These are phyloP conservation scores for Chimonanthus praecox DNA, from an alignment of 164 flowering plant genomes.

Conservation along the genomic window DNA sequence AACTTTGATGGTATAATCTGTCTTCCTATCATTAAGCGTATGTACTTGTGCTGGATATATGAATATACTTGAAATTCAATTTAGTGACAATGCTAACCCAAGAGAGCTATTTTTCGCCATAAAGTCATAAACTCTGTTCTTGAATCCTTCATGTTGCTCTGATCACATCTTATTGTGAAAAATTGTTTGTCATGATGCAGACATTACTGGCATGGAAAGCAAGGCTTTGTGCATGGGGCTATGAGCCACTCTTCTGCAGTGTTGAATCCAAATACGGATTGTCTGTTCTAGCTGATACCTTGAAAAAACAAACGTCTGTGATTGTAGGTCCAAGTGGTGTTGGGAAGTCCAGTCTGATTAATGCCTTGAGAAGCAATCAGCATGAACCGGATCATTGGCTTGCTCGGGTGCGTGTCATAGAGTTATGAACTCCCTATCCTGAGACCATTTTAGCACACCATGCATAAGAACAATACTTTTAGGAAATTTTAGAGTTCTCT, in stretches of 20 bases:
- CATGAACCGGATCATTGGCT: slow-evolving; percentile 13
- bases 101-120: no score
- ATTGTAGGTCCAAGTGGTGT: slow-evolving; percentile 99
- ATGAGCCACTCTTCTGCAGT: slow-evolving; percentile 82
- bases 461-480: neutral
- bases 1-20: no score
- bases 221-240: slow-evolving; percentile 81
- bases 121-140: no score
- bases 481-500: neutral
- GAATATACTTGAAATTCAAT: no score
- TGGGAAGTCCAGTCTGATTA: slow-evolving; percentile 95
- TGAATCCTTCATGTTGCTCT: no score
- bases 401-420: neutral
- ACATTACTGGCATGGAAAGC: slow-evolving; percentile 48
- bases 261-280: slow-evolving; percentile 64
- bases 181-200: slow-evolving; percentile 33
- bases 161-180: neutral
- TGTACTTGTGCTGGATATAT: no score
- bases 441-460: slow-evolving; percentile 15
- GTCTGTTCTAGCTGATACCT: slow-evolving; percentile 42
- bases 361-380: slow-evolving; percentile 65
- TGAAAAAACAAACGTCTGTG: slow-evolving; percentile 78
- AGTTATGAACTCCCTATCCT: neutral
- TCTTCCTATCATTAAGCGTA: no score
- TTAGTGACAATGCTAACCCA: no score